A percentile compares a stretch with the other conserved stretches of the same genome.
Conservation (phyloP, 257 asterid genomes). For the Nicotiana attenuata region DNA sequence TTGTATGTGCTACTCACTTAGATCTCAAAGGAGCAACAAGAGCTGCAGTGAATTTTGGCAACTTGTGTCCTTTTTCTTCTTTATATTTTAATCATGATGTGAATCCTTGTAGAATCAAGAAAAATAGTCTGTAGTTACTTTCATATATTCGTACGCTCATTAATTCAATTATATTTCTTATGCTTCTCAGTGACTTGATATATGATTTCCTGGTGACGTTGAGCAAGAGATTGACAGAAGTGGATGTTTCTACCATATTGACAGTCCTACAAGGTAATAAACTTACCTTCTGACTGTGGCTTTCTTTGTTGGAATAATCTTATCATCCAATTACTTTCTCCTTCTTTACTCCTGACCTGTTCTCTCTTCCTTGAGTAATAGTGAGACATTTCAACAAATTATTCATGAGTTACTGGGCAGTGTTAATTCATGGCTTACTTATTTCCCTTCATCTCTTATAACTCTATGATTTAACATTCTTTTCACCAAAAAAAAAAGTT, state of each 20-base stretch:
- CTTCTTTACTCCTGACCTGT: background rate
- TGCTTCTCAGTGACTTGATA: constrained; percentile 69
- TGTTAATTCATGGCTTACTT: background rate
- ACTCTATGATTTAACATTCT: background rate
- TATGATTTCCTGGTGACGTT: constrained; percentile 87
- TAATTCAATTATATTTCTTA: constrained; percentile 4
- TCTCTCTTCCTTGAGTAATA: background rate
- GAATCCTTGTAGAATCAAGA: background rate
- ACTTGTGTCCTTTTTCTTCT: background rate
- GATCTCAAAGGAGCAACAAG: background rate
- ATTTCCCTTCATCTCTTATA: background rate
- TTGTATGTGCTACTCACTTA: background rate
- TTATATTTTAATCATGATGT: background rate
- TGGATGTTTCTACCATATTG: constrained; percentile 84
- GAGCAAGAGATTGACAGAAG: constrained; percentile 88
- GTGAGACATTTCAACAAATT: background rate
- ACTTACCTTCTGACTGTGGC: background rate
- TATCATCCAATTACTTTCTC: background rate
- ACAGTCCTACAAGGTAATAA: constrained; percentile 66
- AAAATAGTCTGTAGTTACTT: background rate
- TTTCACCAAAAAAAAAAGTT: background rate
- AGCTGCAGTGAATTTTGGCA: background rate
- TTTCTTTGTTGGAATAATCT: constrained; percentile 18
- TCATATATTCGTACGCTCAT: background rate
- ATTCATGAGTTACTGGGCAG: background rate